These are phyloP conservation scores for Daldinia concentrica DNA, from an alignment of 495 filamentous ascomycete genomes.

Conservation along the genomic window DNA sequence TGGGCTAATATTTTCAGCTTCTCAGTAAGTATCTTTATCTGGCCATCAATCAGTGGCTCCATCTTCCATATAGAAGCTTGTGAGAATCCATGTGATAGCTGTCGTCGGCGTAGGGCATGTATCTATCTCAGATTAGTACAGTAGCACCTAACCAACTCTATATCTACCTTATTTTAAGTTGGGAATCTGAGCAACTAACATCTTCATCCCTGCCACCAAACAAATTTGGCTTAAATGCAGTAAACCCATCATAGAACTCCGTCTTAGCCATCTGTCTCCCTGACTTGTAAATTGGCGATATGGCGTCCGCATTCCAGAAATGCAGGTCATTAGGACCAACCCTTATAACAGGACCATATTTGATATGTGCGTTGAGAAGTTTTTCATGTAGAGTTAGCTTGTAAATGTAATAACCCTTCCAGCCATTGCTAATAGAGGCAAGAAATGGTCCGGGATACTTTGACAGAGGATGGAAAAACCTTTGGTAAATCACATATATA, in stretches of 20 bases:
- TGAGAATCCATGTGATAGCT: conserved; percentile 1
- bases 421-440: not conserved
- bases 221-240: conserved; percentile 3
- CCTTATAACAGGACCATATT: not conserved
- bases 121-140: not conserved
- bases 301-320: not conserved
- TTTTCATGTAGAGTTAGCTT: not conserved
- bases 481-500: not conserved
- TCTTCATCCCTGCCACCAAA: conserved; percentile 4
- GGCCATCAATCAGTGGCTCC: not conserved
- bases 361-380: not conserved
- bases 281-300: not conserved
- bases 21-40: not conserved
- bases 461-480: not conserved
- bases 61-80: conserved; percentile 3
- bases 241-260: not conserved
- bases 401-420: conserved; percentile 6
- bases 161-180: not conserved
- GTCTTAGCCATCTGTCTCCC: conserved; percentile 1
- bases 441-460: not conserved
- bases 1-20: not conserved
- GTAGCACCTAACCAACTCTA: not conserved
- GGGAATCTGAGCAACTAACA: not conserved
- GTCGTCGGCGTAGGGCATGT: conserved; percentile 3
- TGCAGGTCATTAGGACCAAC: conserved; percentile 1